Evolutionary conservation across 2,329 filamentous ascomycete species (phyloP), one percentile per base, ranked within the genome.

Genomic region (Cladosporium austrohemisphaericum): DNA sequence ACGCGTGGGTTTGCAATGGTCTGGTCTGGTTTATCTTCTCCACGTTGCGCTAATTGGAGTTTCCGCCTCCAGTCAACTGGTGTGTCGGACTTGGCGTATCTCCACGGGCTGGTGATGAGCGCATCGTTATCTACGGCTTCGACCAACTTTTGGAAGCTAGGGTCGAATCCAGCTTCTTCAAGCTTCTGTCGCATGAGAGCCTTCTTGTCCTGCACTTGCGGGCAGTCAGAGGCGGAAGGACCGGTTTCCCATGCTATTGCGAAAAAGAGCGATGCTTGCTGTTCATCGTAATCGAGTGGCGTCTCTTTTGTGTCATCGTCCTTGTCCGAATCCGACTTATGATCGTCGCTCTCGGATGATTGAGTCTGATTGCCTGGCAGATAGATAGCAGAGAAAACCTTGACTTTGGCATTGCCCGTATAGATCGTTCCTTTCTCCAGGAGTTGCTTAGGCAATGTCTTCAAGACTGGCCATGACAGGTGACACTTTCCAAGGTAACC

Each of bases 381-480:
- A 7, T 32, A 32, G 13, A 32, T 32, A 6, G 29, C 29, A 14
- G 29, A 13, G 16, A 32, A 32, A 14, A 32, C 29, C 13, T 32
- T 32, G 29, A 32, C n/a, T 14, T 32, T 32, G 29, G 29, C n/a
- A 14, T 32, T 32, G 29, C n/a, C 29, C 13, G 29, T 32, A 32
- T 32, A 32, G 29, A 32, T 32, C 29, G 29, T 32, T 32, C 29
- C 29, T 7, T 32, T 32, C 11, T 32, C 29, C 29, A 32, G 13
- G 8, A 32, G 29, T 14, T 32, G 29, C 29, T 32, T 32, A 14
- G 29, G 29, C 11, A 32, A 11, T 13, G 18, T 35, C 7, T 18
- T 35, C 26, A 33, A n/a, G 64, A 67, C 31, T 58, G 52, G 28
- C 52, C 58, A 55, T 65, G 70, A 18, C 63, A 64, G 31, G 64